Conservation (phyloP, 2,329 filamentous ascomycete genomes). For the Orbilia ellipsospora region DNA sequence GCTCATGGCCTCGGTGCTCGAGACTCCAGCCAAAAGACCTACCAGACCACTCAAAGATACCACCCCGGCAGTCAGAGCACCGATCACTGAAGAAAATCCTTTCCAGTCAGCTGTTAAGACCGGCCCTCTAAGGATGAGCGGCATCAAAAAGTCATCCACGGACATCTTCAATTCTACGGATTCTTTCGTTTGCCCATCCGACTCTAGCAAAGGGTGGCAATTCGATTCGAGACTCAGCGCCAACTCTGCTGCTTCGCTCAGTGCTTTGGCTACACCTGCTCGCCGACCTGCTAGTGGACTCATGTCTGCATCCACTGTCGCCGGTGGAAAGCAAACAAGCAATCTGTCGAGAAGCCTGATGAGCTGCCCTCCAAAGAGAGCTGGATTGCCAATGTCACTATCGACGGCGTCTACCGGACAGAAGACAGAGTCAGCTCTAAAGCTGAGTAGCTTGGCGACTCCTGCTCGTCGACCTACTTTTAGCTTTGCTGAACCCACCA, state of each 20-base stretch:
- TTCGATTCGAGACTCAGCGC: constrained; percentile 16
- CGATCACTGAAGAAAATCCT: constrained; percentile 12
- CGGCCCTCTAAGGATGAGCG: constrained; percentile 10
- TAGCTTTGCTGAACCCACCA: constrained; percentile 43
- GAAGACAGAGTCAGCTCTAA: background rate
- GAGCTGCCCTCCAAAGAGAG: constrained; percentile 47
- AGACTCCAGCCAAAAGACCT: constrained; percentile 38
- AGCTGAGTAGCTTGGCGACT: constrained; percentile 23
- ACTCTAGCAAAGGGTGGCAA: constrained; percentile 37
- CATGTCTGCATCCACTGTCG: constrained; percentile 27
- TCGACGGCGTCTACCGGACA: constrained; percentile 16
- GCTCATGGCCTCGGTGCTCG: background rate
- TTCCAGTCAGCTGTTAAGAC: constrained; percentile 27
- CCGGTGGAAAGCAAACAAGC: constrained; percentile 6
- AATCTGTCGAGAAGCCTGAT: constrained; percentile 19
- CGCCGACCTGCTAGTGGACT: constrained; percentile 27
- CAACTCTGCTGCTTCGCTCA: constrained; percentile 8
- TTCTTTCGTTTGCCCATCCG: constrained; percentile 38
- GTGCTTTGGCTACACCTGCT: constrained; percentile 34
- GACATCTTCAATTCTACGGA: constrained; percentile 39
- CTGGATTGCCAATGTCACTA: constrained; percentile 13
- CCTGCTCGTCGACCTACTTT: constrained; percentile 28
- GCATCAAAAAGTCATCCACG: background rate
- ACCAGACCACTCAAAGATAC: constrained; percentile 29
- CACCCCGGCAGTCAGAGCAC: constrained; percentile 26